Conservation (phyloP, 805 yeast species). For the Pichia ethanolica region DNA sequence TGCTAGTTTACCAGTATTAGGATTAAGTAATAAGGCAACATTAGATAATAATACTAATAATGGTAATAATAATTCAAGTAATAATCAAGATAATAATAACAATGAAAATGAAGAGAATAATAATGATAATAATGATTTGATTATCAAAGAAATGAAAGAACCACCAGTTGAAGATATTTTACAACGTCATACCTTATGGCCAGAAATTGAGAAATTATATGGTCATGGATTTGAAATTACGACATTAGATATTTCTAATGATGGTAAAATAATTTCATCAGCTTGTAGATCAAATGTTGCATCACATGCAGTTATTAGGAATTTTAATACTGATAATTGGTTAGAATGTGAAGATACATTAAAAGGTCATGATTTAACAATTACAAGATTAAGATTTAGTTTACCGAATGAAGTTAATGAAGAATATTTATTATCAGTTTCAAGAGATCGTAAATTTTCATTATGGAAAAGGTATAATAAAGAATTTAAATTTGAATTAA, state of each 20-base stretch:
- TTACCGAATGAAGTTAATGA: slow-evolving; percentile 46
- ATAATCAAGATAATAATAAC: slow-evolving; percentile 34
- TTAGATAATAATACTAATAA: slow-evolving; percentile 36
- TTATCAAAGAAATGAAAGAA: slow-evolving; percentile 36
- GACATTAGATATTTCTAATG: slow-evolving; percentile 64
- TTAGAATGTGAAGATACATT: slow-evolving; percentile 60
- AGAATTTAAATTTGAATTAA: slow-evolving; percentile 19
- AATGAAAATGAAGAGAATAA: slow-evolving; percentile 8
- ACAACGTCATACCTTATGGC: slow-evolving; percentile 89
- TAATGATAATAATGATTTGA: slow-evolving; percentile 35
- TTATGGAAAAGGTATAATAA: slow-evolving; percentile 48
- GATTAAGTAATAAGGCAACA: slow-evolving; percentile 85
- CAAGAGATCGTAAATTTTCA: slow-evolving; percentile 83
- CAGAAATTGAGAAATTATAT: slow-evolving; percentile 87
- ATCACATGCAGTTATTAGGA: slow-evolving; percentile 77
- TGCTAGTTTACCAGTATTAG: slow-evolving; percentile 88
- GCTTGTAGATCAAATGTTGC: slow-evolving; percentile 86
- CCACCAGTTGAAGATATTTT: slow-evolving; percentile 90
- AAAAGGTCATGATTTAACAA: slow-evolving; percentile 72
- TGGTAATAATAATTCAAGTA: slow-evolving; percentile 30
- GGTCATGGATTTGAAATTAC: slow-evolving; percentile 97
- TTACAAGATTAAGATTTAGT: slow-evolving; percentile 66
- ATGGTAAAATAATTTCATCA: slow-evolving; percentile 61
- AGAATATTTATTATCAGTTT: slow-evolving; percentile 58
- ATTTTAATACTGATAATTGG: slow-evolving; percentile 52